Percentiles rank a stretch among this genome's conserved stretches.
phyloP scores from a whole-genome alignment of 1,284 basidiomycete species.

The Leccinum discolor region DNA sequence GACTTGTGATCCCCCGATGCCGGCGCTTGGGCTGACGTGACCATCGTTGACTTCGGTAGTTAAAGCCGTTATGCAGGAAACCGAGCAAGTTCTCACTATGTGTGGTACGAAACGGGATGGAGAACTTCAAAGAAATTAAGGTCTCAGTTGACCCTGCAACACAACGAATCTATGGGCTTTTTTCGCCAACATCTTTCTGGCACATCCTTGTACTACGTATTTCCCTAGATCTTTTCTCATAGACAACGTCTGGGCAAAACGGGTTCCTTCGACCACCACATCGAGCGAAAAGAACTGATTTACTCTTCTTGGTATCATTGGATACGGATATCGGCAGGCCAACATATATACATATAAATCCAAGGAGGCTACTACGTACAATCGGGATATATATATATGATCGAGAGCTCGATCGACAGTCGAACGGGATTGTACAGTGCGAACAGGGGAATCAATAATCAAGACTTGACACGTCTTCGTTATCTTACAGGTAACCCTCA shows the following conservation, averaged over 20 bases:
- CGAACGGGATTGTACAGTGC: background rate
- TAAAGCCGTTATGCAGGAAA: slow-evolving; percentile 57
- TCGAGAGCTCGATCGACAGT: background rate
- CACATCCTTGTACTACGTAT: background rate
- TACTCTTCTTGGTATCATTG: background rate
- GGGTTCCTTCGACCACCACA: background rate
- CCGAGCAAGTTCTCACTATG: slow-evolving; percentile 47
- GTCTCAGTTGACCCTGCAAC: background rate
- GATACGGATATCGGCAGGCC: background rate
- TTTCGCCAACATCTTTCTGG: background rate
- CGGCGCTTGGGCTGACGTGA: slow-evolving; percentile 10
- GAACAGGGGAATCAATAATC: background rate
- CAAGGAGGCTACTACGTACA: background rate
- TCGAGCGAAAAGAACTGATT: background rate
- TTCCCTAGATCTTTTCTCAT: background rate
- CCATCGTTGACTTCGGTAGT: slow-evolving; percentile 38
- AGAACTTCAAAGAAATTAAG: slow-evolving; percentile 16
- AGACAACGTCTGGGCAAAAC: background rate
- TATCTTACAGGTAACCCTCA: background rate
- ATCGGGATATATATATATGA: background rate
- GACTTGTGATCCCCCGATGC: slow-evolving; percentile 9
- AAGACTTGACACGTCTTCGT: background rate
- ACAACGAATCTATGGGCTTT: background rate
- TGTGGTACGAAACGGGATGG: slow-evolving; percentile 46
- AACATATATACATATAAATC: background rate